phyloP scores from a whole-genome alignment of 2,329 filamentous ascomycete species.

The Alternaria consortialis region DNA sequence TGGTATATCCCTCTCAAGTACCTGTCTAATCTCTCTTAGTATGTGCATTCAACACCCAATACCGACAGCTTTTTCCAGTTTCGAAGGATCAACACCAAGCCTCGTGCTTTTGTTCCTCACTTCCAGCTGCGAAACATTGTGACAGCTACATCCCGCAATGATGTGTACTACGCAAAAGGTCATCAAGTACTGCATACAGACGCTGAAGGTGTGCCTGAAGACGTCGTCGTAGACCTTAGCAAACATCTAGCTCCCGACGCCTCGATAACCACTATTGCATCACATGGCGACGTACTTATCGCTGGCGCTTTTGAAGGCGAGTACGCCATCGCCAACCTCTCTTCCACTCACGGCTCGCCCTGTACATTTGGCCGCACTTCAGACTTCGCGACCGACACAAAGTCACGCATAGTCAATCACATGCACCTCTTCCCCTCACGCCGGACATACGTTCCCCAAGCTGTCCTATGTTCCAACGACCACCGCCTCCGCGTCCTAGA shows the following conservation, averaged over 20 bases:
- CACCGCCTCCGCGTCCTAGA: constrained; percentile 64
- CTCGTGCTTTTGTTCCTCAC: constrained; percentile 63
- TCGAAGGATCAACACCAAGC: constrained; percentile 59
- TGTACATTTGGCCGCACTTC: constrained; percentile 59
- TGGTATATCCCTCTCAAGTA: neutral
- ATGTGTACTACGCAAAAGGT: constrained; percentile 63
- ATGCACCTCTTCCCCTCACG: constrained; percentile 63
- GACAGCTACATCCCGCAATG: constrained; percentile 63
- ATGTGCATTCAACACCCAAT: constrained; percentile 42
- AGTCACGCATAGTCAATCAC: constrained; percentile 67
- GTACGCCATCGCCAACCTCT: constrained; percentile 61
- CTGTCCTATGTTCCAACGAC: constrained; percentile 68
- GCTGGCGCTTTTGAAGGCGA: constrained; percentile 67
- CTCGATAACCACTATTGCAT: constrained; percentile 63
- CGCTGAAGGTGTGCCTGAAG: constrained; percentile 54
- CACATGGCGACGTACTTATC: constrained; percentile 60
- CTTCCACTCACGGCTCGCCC: constrained; percentile 46
- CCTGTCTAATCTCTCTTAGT: constrained; percentile 24
- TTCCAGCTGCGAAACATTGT: constrained; percentile 69
- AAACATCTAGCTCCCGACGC: constrained; percentile 50
- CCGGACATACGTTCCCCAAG: constrained; percentile 58
- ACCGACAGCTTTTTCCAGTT: constrained; percentile 60
- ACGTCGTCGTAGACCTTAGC: constrained; percentile 60
- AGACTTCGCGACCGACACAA: constrained; percentile 57
- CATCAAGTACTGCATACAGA: constrained; percentile 61